Conservation (phyloP, 495 filamentous ascomycete genomes). For the Xylaria flabelliformis region DNA sequence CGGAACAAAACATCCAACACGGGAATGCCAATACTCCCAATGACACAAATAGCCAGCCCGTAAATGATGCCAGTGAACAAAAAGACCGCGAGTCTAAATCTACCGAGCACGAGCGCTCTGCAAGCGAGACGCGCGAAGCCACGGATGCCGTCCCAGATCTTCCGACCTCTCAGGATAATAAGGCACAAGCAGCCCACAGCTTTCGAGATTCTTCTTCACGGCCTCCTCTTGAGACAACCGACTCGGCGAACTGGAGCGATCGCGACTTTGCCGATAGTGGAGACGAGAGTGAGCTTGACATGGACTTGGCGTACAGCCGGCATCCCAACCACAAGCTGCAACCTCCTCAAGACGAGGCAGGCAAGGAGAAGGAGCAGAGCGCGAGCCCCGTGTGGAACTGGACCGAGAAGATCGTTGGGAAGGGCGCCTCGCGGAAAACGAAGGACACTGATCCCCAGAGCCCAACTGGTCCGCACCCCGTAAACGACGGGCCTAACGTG, state of each 20-base stretch:
- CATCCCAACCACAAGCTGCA: conserved; percentile 21
- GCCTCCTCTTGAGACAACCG: conserved; percentile 39
- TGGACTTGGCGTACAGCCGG: conserved; percentile 34
- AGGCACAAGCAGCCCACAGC: conserved; percentile 34
- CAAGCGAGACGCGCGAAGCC: conserved; percentile 48
- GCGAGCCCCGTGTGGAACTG: conserved; percentile 56
- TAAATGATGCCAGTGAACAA: neutral
- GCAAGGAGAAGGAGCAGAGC: conserved; percentile 21
- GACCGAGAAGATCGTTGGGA: conserved; percentile 64
- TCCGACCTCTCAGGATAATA: conserved; percentile 29
- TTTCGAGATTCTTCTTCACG: conserved; percentile 38
- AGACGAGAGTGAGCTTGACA: conserved; percentile 54
- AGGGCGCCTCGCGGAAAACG: conserved; percentile 41
- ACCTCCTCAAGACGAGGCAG: neutral
- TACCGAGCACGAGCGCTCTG: conserved; percentile 37
- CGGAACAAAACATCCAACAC: conserved; percentile 25
- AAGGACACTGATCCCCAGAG: conserved; percentile 21
- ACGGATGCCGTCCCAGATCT: conserved; percentile 48
- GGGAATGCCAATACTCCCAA: neutral
- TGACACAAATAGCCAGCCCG: neutral
- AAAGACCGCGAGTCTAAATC: conserved; percentile 11
- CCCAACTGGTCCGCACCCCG: neutral
- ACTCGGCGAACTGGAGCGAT: conserved; percentile 61
- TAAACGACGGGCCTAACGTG: neutral
- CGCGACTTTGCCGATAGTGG: conserved; percentile 59